phyloP scores from a whole-genome alignment of 2,329 filamentous ascomycete species.

The Berkeleyomyces rouxiae region DNA sequence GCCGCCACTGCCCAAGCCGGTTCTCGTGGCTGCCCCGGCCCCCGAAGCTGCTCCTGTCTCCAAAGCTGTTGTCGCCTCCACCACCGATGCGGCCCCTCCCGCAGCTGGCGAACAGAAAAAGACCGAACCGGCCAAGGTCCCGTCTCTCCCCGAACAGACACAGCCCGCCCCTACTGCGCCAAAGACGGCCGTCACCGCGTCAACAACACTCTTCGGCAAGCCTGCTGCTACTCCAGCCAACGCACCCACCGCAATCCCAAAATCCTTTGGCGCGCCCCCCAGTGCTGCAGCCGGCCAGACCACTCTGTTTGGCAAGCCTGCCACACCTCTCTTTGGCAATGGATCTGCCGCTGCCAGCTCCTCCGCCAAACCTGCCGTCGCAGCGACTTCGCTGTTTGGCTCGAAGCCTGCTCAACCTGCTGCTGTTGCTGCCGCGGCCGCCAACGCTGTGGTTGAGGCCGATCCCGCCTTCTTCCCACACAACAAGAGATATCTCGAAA shows the following conservation, averaged over 20 bases:
- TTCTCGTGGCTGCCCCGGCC: background rate
- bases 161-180: background rate
- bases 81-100: background rate
- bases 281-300: background rate
- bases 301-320: background rate
- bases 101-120: background rate
- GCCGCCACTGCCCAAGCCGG: conserved; percentile 23
- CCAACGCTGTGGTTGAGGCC: conserved; percentile 7
- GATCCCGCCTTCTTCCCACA: conserved; percentile 10
- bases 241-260: background rate
- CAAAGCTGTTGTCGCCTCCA: background rate
- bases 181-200: background rate
- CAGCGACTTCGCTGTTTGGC: background rate
- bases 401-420: conserved; percentile 1
- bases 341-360: background rate
- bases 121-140: background rate
- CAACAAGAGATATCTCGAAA: conserved; percentile 32
- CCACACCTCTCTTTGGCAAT: background rate
- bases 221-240: background rate
- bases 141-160: background rate
- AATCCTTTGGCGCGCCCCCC: background rate
- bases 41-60: background rate
- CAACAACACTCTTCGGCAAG: background rate
- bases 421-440: background rate
- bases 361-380: background rate